These are phyloP conservation scores for Saccharomycopsis phalli DNA, from an alignment of 1,139 yeast genomes.

Conservation along the genomic window DNA sequence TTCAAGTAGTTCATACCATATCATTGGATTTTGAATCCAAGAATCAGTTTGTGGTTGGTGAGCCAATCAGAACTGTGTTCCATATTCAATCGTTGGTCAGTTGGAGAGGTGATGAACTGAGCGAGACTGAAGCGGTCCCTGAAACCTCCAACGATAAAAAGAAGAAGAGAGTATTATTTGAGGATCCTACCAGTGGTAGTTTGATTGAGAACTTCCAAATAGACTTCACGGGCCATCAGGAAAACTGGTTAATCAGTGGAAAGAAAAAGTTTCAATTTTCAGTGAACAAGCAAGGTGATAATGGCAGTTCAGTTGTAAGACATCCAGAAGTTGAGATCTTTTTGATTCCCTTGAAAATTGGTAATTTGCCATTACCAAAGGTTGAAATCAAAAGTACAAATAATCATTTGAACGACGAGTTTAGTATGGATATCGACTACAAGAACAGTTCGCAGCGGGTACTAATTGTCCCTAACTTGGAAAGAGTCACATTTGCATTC, in stretches of 20 bases:
- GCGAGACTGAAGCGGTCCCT: background rate
- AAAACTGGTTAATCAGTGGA: constrained; percentile 68
- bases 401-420: constrained; percentile 27
- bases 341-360: constrained; percentile 68
- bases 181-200: constrained; percentile 21
- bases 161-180: constrained; percentile 28
- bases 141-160: constrained; percentile 11
- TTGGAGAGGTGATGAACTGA: constrained; percentile 31
- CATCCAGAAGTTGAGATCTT: constrained; percentile 32
- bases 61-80: constrained; percentile 43
- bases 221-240: constrained; percentile 33
- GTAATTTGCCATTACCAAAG: constrained; percentile 61
- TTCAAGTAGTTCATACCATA: constrained; percentile 42
- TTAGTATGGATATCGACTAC: constrained; percentile 52
- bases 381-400: constrained; percentile 38
- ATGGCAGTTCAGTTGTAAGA: constrained; percentile 8
- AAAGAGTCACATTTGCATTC: constrained; percentile 52
- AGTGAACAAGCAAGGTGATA: constrained; percentile 23
- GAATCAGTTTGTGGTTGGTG: constrained; percentile 50
- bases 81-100: constrained; percentile 36
- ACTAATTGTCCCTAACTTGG: constrained; percentile 64
- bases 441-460: constrained; percentile 61
- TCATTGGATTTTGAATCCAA: constrained; percentile 35
- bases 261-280: constrained; percentile 42
- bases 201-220: constrained; percentile 27